Percentiles rank a stretch among this genome's conserved stretches.
Evolutionary conservation across 768 basidiomycete genomes (phyloP).

Genomic region (Tulasnella calospora): DNA sequence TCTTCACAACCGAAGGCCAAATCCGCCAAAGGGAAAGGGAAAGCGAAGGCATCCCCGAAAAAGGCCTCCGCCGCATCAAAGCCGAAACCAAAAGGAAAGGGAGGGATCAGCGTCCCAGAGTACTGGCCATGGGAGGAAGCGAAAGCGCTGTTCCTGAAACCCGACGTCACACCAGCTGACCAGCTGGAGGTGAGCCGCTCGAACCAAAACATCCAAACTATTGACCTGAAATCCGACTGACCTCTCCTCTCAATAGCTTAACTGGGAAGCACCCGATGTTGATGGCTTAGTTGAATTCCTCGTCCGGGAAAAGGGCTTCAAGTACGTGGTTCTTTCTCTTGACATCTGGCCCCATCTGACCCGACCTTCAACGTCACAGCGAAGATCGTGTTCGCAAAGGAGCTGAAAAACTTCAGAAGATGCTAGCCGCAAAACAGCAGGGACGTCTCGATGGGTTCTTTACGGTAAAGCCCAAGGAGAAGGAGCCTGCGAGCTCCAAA

Average conservation of each 20-base stretch:
- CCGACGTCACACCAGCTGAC: slow-evolving; percentile 82
- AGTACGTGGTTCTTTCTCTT: slow-evolving; percentile 48
- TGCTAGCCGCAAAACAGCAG: slow-evolving; percentile 86
- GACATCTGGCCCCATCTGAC: slow-evolving; percentile 3
- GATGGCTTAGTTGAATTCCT: slow-evolving; percentile 92
- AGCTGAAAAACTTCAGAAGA: slow-evolving; percentile 86
- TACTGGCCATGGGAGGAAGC: slow-evolving; percentile 98
- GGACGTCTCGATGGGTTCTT: slow-evolving; percentile 96
- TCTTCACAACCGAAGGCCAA: slow-evolving; percentile 33
- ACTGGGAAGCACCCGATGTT: slow-evolving; percentile 89
- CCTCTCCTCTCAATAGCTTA: slow-evolving; percentile 52
- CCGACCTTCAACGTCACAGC: slow-evolving; percentile 41
- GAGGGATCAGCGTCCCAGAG: slow-evolving; percentile 75
- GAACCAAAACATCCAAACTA: slow-evolving; percentile 3
- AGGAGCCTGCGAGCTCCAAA: slow-evolving; percentile 30
- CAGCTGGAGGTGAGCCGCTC: slow-evolving; percentile 65
- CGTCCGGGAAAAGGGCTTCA: slow-evolving; percentile 94
- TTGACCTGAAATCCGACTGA: neutral
- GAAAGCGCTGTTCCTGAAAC: slow-evolving; percentile 80
- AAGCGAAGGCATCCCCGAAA: slow-evolving; percentile 48
- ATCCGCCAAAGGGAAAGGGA: slow-evolving; percentile 32
- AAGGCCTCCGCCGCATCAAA: slow-evolving; percentile 38
- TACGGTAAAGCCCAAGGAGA: slow-evolving; percentile 58
- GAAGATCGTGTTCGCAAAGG: slow-evolving; percentile 96
- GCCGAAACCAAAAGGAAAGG: slow-evolving; percentile 41